Percentiles rank a stretch among this genome's conserved stretches.
These are phyloP conservation scores for Wickerhamiella musiphila DNA, from an alignment of 805 yeast genomes.

Conservation along the genomic window DNA sequence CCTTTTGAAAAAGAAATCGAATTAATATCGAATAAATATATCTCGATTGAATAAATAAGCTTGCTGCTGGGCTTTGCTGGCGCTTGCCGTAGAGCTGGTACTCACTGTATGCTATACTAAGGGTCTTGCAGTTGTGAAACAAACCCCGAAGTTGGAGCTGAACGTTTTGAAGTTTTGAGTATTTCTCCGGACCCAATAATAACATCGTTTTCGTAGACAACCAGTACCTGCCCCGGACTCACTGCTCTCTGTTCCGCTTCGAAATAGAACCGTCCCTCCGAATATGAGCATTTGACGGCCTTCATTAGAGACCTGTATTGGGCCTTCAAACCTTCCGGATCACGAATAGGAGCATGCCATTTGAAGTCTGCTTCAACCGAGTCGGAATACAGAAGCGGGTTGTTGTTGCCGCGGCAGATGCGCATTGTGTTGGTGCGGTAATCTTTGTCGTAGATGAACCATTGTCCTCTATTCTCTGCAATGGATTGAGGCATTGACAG, in stretches of 20 bases:
- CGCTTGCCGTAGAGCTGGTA: too few relatives aligned
- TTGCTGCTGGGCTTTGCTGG: too few relatives aligned
- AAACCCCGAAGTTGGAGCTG: not conserved
- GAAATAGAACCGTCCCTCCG: constrained; percentile 21
- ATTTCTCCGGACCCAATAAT: constrained; percentile 39
- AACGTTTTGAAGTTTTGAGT: not conserved
- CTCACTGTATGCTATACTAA: too few relatives aligned
- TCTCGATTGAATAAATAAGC: too few relatives aligned
- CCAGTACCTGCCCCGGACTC: constrained; percentile 80
- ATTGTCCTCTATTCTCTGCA: constrained; percentile 53
- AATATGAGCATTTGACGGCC: constrained; percentile 27
- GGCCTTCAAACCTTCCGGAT: constrained; percentile 24
- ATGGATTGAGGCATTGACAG: constrained; percentile 81
- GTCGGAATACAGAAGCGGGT: constrained; percentile 35
- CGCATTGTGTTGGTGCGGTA: constrained; percentile 50
- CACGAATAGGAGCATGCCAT: constrained; percentile 27
- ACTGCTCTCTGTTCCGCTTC: constrained; percentile 47
- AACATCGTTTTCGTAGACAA: constrained; percentile 45
- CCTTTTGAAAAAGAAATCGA: too few relatives aligned
- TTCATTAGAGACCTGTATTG: constrained; percentile 64
- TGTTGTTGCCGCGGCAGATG: constrained; percentile 56
- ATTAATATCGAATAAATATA: too few relatives aligned
- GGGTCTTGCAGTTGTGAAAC: not conserved
- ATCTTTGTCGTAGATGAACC: constrained; percentile 73
- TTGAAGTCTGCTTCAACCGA: constrained; percentile 31